phyloP scores from a whole-genome alignment of 345 rosid genomes.

The Balakata baccata region DNA sequence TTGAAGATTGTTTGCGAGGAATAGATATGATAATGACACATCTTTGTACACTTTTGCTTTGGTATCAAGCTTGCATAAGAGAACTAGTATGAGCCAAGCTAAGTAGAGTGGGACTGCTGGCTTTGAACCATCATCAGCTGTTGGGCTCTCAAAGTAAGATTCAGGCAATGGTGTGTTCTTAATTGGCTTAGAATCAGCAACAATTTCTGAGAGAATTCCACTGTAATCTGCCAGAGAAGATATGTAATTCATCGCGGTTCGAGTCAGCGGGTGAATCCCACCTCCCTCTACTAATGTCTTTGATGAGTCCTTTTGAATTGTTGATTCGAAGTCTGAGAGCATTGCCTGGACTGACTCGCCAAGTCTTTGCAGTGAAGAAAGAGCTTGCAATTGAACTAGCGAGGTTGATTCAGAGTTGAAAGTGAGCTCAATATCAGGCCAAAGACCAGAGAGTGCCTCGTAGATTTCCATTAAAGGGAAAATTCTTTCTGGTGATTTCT shows the following conservation, averaged over 20 bases:
- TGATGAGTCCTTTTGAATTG: slow-evolving; percentile 27
- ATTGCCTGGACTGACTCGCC: slow-evolving; percentile 14
- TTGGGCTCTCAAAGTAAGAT: not conserved
- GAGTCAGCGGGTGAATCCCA: slow-evolving; percentile 25
- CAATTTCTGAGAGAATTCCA: slow-evolving; percentile 15
- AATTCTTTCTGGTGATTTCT: slow-evolving; percentile 50
- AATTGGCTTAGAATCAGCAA: slow-evolving; percentile 7
- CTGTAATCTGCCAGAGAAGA: slow-evolving; percentile 26
- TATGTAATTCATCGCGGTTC: slow-evolving; percentile 19
- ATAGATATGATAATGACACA: slow-evolving; percentile 22
- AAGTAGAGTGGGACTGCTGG: slow-evolving; percentile 18
- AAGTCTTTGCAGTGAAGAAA: slow-evolving; percentile 20
- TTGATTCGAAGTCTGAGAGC: slow-evolving; percentile 21
- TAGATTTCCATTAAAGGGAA: slow-evolving; percentile 61
- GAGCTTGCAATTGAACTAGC: slow-evolving; percentile 12
- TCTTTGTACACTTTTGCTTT: slow-evolving; percentile 27
- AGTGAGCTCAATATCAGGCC: slow-evolving; percentile 28
- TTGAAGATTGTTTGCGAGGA: slow-evolving; percentile 29
- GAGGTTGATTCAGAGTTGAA: slow-evolving; percentile 22
- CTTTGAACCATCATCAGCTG: not conserved
- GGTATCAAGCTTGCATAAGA: slow-evolving; percentile 26
- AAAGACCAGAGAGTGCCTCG: slow-evolving; percentile 38
- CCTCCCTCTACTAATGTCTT: slow-evolving; percentile 19
- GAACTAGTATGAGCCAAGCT: slow-evolving; percentile 23
- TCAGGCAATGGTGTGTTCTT: slow-evolving; percentile 11